A percentile compares a stretch with the other conserved stretches of the same genome.
Evolutionary conservation across 1,139 yeast species (phyloP).

Genomic region (Meyerozyma carpophila): DNA sequence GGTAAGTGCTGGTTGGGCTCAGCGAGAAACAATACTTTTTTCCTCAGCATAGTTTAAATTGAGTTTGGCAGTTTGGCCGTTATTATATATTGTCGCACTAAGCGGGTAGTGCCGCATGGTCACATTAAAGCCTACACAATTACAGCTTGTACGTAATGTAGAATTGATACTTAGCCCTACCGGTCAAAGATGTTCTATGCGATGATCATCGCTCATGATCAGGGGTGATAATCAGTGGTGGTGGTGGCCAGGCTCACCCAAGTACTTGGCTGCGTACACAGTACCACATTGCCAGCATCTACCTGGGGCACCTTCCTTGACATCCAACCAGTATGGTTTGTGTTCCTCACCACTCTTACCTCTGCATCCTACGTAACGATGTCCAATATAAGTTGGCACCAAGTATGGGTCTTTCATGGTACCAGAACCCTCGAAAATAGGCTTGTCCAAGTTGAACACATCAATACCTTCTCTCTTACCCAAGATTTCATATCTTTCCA

Average conservation of each 20-base stretch:
- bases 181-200: background rate
- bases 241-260: constrained; percentile 73
- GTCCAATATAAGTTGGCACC: constrained; percentile 86
- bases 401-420: constrained; percentile 82
- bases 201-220: constrained; percentile 4
- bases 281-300: constrained; percentile 99
- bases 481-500: constrained; percentile 91
- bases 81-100: background rate
- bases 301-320: constrained; percentile 74
- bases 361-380: constrained; percentile 96
- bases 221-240: constrained; percentile 44
- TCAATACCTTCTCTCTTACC: constrained; percentile 97
- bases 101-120: too few species aligned
- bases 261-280: constrained; percentile 82
- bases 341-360: constrained; percentile 91
- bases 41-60: constrained; percentile 1
- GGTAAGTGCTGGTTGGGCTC: constrained; percentile 32
- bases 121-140: too few species aligned
- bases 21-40: constrained; percentile 43
- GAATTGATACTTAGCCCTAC: background rate
- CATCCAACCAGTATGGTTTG: constrained; percentile 89
- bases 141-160: background rate
- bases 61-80: constrained; percentile 1
- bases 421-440: constrained; percentile 84
- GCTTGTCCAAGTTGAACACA: constrained; percentile 86